Evolutionary conservation across 768 basidiomycete species (phyloP), one percentile per base, ranked within the genome.

Genomic region (Nidularia sp.): DNA sequence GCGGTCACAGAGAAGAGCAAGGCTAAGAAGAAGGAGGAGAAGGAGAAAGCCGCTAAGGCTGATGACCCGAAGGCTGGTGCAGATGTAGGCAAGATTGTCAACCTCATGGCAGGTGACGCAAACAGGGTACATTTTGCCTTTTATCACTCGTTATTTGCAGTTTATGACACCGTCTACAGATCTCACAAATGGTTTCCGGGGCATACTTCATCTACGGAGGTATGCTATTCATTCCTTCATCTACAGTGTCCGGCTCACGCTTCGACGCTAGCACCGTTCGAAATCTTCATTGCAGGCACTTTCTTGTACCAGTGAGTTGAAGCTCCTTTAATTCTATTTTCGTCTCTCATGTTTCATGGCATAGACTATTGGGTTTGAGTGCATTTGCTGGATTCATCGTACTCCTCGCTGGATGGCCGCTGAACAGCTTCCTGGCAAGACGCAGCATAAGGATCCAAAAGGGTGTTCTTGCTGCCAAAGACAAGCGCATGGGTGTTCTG

Each of bases 11-110:
- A 61, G 18, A 69, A 65, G 42, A 63, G 55, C 45, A 71, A 70
- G 33, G 63, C 62, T 13, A 66, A 70, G 48, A 67, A 65, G 13
- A 66, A 70, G 48, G 66, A 65, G 13, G 73, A 71, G 48, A 72
- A 72, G 51, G 72, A 71, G 50, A 71, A 69, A 41, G 65, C 65
- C 31, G 69, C 66, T 7, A 73, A 69, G 58, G 73, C 68, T 13
- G 75, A 78, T 44, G 77, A 89, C 32, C 81, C 84, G 1, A 86
- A 82, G 57, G 79, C 86, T 0, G 88, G 90, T 12, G 93, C 93
- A 4, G 89, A 93, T 63, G 76, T 89, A 8, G 93, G 93, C 9
- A 93, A 94, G 66, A 90, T 95, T 49, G 90, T 94, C 51, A 91
- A 92, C 56, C 69, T 94, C 34, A 95, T 95, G 91, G 84, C 88